Evolutionary conservation across 176 grass and related monocot genomes (phyloP).

Genomic region (Lolium rigidum): DNA sequence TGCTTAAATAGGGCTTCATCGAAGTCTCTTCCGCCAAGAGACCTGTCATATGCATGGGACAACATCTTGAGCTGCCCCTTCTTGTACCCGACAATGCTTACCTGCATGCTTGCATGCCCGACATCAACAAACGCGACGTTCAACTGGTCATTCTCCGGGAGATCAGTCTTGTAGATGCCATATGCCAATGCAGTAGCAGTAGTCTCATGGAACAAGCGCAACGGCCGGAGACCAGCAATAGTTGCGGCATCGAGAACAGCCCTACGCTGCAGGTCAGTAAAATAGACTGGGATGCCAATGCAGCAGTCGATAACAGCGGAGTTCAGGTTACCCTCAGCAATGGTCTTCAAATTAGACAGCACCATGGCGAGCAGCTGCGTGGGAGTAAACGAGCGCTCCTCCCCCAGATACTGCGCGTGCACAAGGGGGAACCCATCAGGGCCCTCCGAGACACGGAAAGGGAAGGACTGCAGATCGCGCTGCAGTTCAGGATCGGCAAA

Average conservation of each 20-base stretch:
- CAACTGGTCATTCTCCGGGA: constrained; percentile 67
- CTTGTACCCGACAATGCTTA: constrained; percentile 68
- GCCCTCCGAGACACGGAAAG: constrained; percentile 74
- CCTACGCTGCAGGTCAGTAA: constrained; percentile 84
- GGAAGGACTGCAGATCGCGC: constrained; percentile 57
- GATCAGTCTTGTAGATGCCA: constrained; percentile 92
- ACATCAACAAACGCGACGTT: constrained; percentile 92
- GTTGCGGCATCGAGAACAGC: constrained; percentile 73
- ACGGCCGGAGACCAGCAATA: constrained; percentile 67
- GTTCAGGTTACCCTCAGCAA: constrained; percentile 77
- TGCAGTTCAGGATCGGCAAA: constrained; percentile 79
- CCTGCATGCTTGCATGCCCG: constrained; percentile 89
- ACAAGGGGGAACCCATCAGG: constrained; percentile 71
- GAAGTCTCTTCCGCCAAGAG: constrained; percentile 80
- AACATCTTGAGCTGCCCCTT: constrained; percentile 70
- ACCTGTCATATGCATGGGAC: constrained; percentile 63
- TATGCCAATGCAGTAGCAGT: constrained; percentile 86
- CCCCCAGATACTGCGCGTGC: constrained; percentile 65
- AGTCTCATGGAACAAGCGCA: constrained; percentile 82
- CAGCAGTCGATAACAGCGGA: constrained; percentile 73
- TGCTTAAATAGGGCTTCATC: constrained; percentile 74
- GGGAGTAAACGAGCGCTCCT: constrained; percentile 64
- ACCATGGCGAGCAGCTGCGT: constrained; percentile 88
- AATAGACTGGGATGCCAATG: constrained; percentile 87
- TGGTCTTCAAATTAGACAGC: constrained; percentile 78